phyloP scores from a whole-genome alignment of 2,329 filamentous ascomycete genomes.

The Boeremia lycopersici region DNA sequence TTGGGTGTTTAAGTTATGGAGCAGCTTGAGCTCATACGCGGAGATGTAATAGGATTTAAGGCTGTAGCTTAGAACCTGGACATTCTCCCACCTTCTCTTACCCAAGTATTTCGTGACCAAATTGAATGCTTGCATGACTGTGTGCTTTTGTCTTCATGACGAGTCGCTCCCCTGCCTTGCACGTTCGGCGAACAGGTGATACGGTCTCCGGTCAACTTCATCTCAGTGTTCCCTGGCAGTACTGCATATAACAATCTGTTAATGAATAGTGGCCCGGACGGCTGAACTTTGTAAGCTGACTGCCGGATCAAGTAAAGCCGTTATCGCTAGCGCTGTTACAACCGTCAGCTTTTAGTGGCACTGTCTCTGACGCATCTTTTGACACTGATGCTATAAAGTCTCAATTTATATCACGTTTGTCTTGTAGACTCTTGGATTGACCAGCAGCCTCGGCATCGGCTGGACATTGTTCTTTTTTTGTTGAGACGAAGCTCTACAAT shows the following conservation, averaged over 20 bases:
- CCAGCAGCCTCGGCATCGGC: background rate
- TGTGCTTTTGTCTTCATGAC: background rate
- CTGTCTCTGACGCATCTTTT: conserved; percentile 2
- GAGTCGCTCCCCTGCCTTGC: background rate
- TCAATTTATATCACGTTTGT: background rate
- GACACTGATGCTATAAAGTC: conserved; percentile 1
- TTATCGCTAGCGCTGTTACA: conserved; percentile 2
- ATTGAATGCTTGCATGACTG: conserved; percentile 3
- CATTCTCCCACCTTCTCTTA: conserved; percentile 36
- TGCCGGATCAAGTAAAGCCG: conserved; percentile 6
- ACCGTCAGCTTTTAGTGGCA: conserved; percentile 1
- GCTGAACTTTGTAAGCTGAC: background rate
- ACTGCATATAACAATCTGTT: background rate
- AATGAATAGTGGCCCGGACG: background rate
- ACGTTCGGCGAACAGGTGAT: too few relatives aligned
- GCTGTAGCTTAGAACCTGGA: conserved; percentile 49
- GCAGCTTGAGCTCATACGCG: conserved; percentile 43
- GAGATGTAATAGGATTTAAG: conserved; percentile 44
- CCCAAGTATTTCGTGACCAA: conserved; percentile 5
- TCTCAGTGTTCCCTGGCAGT: background rate
- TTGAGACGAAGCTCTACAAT: background rate
- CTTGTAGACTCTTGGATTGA: background rate
- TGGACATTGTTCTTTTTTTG: background rate
- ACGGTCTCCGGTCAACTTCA: too few relatives aligned
- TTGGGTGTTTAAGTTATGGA: conserved; percentile 47